These are phyloP conservation scores for Epichloe scottii DNA, from an alignment of 2,329 filamentous ascomycete species.

Conservation along the genomic window DNA sequence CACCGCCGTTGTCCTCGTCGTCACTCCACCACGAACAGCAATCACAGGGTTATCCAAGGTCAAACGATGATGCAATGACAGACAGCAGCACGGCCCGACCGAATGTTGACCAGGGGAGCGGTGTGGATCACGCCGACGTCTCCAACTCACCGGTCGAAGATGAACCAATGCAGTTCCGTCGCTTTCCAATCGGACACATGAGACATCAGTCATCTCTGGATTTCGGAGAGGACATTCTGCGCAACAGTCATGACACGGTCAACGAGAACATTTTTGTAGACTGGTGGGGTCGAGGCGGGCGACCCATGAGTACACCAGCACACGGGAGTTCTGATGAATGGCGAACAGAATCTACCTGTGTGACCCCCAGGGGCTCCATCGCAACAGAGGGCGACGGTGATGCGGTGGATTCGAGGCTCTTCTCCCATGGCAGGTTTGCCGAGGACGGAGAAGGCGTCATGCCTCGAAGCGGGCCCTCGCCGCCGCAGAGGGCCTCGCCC, in stretches of 20 bases:
- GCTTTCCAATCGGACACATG: background rate
- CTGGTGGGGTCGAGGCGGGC: background rate
- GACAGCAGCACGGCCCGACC: background rate
- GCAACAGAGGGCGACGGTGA: background rate
- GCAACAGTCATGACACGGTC: background rate
- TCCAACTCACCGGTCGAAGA: background rate
- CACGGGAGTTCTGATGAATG: background rate
- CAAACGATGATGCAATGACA: background rate
- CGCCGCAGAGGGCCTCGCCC: too few relatives aligned
- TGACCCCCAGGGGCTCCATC: background rate
- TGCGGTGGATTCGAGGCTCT: background rate
- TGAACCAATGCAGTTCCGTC: background rate
- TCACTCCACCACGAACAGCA: background rate
- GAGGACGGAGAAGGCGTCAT: background rate
- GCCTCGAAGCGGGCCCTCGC: too few relatives aligned
- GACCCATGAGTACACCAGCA: too few relatives aligned
- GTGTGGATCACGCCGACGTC: too few relatives aligned
- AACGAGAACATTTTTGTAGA: constrained; percentile 4
- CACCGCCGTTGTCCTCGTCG: background rate
- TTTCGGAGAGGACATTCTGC: constrained; percentile 1
- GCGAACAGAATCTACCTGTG: background rate
- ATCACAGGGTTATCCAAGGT: background rate
- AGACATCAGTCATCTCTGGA: background rate
- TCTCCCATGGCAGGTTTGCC: background rate
- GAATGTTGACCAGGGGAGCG: too few relatives aligned